Evolutionary conservation across 192 early-diverging fungal species (phyloP), one percentile per base, ranked within the genome.

Genomic region (Rhizophlyctis rosea): DNA sequence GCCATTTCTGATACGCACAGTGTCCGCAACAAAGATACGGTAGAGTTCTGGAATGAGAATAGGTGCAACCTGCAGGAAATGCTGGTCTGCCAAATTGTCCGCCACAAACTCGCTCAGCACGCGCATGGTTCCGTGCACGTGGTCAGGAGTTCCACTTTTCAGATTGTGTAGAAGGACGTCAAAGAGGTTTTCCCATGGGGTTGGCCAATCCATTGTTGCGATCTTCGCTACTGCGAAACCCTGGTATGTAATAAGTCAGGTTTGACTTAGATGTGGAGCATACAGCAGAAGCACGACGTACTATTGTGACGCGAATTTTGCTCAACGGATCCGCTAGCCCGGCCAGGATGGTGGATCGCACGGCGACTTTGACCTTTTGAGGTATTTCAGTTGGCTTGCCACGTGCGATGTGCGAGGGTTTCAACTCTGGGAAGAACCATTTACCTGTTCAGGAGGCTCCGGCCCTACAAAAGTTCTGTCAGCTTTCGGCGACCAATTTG

Each of bases 171-270:
- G 74, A 29, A 95, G 77, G 49, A 87, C 73, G 64, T 88, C 85
- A 67, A 96, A 83, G 30, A 98, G 81, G 52, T 91, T 85, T 14
- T 91, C 90, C 95, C 95, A 98, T 27, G 87, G 76, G 65, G 95
- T 94, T 3, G 94, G 94, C 86, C 89, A 96, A 79, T 98, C 95
- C 39, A 89, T 84, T 50, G 86, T 84, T 0, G 93, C 95, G 67
- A 98, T 93, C 68, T 84, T 88, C 18, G 95, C 90, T 4, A 95
- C 76, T 4, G 87, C 86, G 47, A 88, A 90, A 13, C 93, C 94
- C 87, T 88, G 60, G 4, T 14, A 4, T 11, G 18, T n/a, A 21
- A 30, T n/a, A 32, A 49, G 27, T 54, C 13, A 31, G 2, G 18
- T 2, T 2, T 1, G 47, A 11, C 7, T 72, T 11, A 25, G 34